phyloP scores from a whole-genome alignment of 2,329 filamentous ascomycete species.

The Ascochyta rabiei region DNA sequence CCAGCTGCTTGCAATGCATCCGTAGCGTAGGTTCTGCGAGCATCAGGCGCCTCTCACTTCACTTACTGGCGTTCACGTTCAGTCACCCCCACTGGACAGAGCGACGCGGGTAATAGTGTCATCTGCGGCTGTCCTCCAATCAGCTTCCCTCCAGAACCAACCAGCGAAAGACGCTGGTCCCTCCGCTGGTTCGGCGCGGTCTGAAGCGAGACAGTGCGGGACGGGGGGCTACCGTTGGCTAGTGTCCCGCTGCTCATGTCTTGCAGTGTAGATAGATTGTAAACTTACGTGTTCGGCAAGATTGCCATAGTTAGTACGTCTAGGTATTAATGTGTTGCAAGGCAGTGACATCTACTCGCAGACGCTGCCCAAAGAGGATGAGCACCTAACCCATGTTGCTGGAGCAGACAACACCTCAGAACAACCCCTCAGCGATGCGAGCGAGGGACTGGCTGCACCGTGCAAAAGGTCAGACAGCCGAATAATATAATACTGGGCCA shows the following conservation, averaged over 20 bases:
- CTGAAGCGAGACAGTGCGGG: slow-evolving; percentile 19
- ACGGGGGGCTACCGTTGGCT: slow-evolving; percentile 9
- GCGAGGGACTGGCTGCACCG: neutral
- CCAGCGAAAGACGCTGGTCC: slow-evolving; percentile 11
- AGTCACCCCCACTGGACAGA: slow-evolving; percentile 8
- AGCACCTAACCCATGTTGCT: slow-evolving; percentile 2
- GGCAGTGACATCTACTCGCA: slow-evolving; percentile 4
- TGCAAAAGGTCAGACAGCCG: neutral
- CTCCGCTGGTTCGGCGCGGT: slow-evolving; percentile 15
- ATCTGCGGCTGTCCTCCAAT: slow-evolving; percentile 27
- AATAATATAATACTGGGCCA: no score
- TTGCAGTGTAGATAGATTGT: slow-evolving; percentile 19
- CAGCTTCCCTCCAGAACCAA: neutral
- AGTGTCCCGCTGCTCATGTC: slow-evolving; percentile 14
- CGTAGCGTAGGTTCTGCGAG: neutral
- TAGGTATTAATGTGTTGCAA: slow-evolving; percentile 10
- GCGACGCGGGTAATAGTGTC: slow-evolving; percentile 14
- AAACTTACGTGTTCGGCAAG: slow-evolving; percentile 9
- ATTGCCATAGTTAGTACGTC: slow-evolving; percentile 7
- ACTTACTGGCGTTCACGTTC: neutral
- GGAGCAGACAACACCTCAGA: slow-evolving; percentile 8
- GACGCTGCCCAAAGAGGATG: slow-evolving; percentile 7
- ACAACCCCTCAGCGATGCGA: slow-evolving; percentile 1
- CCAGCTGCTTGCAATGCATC: slow-evolving; percentile 1
- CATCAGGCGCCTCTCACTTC: neutral